These are phyloP conservation scores for Pichia sp. DNA, from an alignment of 1,139 yeast genomes.

Conservation along the genomic window DNA sequence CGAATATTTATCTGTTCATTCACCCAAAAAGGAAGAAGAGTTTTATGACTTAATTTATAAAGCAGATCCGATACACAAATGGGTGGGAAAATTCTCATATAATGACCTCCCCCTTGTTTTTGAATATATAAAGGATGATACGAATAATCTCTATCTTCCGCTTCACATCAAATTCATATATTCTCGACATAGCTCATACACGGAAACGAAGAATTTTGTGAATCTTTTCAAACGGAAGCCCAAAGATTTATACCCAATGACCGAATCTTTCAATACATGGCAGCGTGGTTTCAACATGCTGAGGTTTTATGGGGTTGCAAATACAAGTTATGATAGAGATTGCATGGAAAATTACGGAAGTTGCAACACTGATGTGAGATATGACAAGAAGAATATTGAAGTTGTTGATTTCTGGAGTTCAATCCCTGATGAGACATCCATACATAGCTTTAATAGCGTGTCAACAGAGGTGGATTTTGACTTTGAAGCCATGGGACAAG, in stretches of 20 bases:
- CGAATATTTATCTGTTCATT: conserved; percentile 7
- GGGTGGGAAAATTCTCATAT: conserved; percentile 1
- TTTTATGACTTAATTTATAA: conserved; percentile 1
- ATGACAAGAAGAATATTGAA: not conserved
- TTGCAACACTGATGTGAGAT: not conserved
- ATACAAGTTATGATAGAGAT: conserved; percentile 9
- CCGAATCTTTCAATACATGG: conserved; percentile 13
- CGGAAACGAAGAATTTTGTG: conserved; percentile 13
- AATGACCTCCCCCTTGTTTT: not conserved
- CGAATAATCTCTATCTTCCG: conserved; percentile 7
- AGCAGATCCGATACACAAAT: not conserved
- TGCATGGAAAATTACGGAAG: conserved; percentile 1
- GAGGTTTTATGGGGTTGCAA: conserved; percentile 8
- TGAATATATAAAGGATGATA: conserved; percentile 1
- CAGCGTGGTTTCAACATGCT: conserved; percentile 12
- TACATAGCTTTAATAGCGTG: conserved; percentile 3
- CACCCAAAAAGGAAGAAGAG: not conserved
- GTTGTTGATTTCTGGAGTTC: conserved; percentile 3
- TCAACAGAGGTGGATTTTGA: conserved; percentile 5
- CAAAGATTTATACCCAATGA: conserved; percentile 16
- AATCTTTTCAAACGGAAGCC: conserved; percentile 10
- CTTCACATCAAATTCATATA: conserved; percentile 10
- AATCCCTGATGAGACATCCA: not conserved
- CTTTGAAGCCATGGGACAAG: conserved; percentile 4
- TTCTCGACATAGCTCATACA: conserved; percentile 17